Base-by-base conservation (phyloP, 139 green algal species). In the Picochlorum sp. region DNA sequence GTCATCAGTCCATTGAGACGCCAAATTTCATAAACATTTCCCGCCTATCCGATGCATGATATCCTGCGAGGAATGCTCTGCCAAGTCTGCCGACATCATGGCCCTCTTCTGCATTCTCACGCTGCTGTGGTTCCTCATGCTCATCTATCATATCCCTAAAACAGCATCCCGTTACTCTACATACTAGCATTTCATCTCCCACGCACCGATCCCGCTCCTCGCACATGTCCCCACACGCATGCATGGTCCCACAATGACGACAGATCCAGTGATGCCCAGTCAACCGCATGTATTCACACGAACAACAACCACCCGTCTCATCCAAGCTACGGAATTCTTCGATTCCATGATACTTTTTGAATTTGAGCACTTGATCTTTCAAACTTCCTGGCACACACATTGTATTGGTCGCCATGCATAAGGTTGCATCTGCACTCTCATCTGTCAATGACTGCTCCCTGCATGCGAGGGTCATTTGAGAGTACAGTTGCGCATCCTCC, bases 51-150 rank as follows among this genome's bases (percentile, higher is more conserved):
- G 23, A 16, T 14, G 61, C 61, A 47, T 69, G 21, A 66, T 65
- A 62, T 21, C 69, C 69, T 2, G 62, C 69, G 11, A 62, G 30
- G 49, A 76, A 76, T 2, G 70, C 70, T 23, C 70, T 56, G 10
- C 70, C 70, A n/a, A 76, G 64, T 10, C 70, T 32, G 1, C 70
- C 70, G 18, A 65, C 56, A 20, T 54, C 47, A 14, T 66, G 34
- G 4, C 62, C 70, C 6, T 67, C 70, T 7, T 68, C 71, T 54
- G 18, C 18, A 54, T 54, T 21, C 20, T 58, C 69, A 45, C 21
- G n/a, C 14, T 41, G 45, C 0, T 50, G 38, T 16, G 28, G 3
- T 28, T 47, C 56, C 16, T 62, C 56, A n/a, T 6, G 24, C 10
- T 45, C 56, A 13, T 14, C 30, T 24, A 28, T 21, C 20, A 51